A percentile compares a stretch with the other conserved stretches of the same genome.
Evolutionary conservation across 306 rosid genomes (phyloP).

Genomic region (Vigna mungo): DNA sequence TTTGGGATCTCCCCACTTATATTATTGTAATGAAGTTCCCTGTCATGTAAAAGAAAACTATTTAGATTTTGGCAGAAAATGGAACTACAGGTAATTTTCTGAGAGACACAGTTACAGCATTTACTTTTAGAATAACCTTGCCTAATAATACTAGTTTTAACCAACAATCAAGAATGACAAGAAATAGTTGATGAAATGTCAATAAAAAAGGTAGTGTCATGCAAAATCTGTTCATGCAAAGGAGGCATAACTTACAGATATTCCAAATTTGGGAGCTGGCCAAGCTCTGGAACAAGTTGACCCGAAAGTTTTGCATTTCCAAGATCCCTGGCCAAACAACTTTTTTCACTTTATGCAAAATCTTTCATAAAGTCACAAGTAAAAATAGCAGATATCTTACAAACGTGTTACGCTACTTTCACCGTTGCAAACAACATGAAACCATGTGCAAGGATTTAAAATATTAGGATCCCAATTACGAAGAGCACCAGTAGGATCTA

Average conservation of each 20-base stretch:
- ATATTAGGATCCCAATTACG: slow-evolving; percentile 73
- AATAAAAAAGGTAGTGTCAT: not conserved
- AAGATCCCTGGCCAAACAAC: slow-evolving; percentile 62
- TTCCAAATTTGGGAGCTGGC: slow-evolving; percentile 62
- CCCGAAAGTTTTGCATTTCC: slow-evolving; percentile 80
- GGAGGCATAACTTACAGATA: slow-evolving; percentile 63
- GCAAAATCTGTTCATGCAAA: not conserved
- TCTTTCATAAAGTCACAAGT: not conserved
- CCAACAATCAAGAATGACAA: not conserved
- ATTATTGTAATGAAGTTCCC: slow-evolving; percentile 65
- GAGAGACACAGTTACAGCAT: not conserved
- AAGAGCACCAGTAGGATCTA: slow-evolving; percentile 63
- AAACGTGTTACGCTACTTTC: slow-evolving; percentile 66
- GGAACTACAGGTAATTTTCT: not conserved
- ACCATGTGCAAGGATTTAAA: slow-evolving; percentile 85
- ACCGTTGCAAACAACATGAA: slow-evolving; percentile 63
- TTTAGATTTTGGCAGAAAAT: not conserved
- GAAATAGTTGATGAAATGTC: not conserved
- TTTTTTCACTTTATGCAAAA: not conserved
- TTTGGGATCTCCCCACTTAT: slow-evolving; percentile 61
- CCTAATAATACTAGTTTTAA: not conserved
- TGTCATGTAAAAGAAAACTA: slow-evolving; percentile 44
- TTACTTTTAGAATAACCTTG: not conserved
- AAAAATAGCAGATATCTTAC: slow-evolving; percentile 55
- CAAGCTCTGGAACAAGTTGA: slow-evolving; percentile 66